Percentiles rank a stretch among this genome's conserved stretches.
These are phyloP conservation scores for Pythium guiyangense DNA, from an alignment of 352 stramenopile genomes.

Conservation along the genomic window DNA sequence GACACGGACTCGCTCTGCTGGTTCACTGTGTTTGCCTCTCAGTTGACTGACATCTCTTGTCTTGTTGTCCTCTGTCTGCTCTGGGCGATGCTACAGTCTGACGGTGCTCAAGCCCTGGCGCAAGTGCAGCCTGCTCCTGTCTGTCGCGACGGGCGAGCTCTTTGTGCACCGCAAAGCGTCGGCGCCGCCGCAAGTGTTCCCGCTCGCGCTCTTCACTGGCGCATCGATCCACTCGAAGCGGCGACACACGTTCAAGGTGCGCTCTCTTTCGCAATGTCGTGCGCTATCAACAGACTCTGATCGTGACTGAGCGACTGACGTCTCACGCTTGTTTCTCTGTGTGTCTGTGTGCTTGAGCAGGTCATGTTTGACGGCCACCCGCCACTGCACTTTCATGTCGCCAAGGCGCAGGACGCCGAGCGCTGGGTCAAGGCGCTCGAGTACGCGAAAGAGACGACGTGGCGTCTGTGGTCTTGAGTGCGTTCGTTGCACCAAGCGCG, in stretches of 20 bases:
- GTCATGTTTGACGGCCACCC: constrained; percentile 22
- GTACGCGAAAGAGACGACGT: constrained; percentile 31
- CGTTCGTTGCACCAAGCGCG: too few species aligned
- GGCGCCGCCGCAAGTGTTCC: constrained; percentile 9
- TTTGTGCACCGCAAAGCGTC: constrained; percentile 23
- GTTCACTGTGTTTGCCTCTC: background rate
- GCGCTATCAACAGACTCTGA: too few species aligned
- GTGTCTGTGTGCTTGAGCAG: constrained; percentile 1
- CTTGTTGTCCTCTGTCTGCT: too few species aligned
- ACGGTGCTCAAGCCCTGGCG: constrained; percentile 21
- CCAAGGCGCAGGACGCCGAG: constrained; percentile 14
- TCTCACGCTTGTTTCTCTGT: too few species aligned
- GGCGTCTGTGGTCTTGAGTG: constrained; percentile 6
- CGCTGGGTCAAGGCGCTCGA: constrained; percentile 24
- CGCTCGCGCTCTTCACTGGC: constrained; percentile 21
- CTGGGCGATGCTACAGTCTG: constrained; percentile 6
- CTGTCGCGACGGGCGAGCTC: constrained; percentile 20
- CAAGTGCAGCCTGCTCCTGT: constrained; percentile 21
- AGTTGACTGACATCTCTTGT: too few species aligned
- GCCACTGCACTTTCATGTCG: constrained; percentile 20
- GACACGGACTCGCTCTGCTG: background rate
- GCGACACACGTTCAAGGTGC: constrained; percentile 21
- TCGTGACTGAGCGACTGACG: too few species aligned
- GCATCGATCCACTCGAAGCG: constrained; percentile 18
- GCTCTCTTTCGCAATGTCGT: background rate